These are phyloP conservation scores for Starmerella lactis-condensi DNA, from an alignment of 805 yeast genomes.

Conservation along the genomic window DNA sequence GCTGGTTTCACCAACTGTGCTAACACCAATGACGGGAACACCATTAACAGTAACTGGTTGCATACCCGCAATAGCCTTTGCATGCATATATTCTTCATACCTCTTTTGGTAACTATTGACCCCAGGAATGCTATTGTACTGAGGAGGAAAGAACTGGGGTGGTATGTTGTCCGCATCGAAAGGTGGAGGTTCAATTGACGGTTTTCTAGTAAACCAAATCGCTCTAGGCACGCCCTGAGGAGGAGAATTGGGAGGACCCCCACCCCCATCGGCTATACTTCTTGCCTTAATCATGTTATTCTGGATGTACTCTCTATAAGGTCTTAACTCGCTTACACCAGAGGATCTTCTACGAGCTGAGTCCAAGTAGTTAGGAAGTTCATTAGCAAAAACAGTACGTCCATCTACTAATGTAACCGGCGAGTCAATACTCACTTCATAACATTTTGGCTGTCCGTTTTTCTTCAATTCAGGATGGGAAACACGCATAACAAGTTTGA, in stretches of 20 bases:
- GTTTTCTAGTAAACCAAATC: constrained; percentile 35
- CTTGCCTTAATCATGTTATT: too few species aligned
- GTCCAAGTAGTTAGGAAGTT: constrained; percentile 24
- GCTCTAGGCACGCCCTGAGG: constrained; percentile 25
- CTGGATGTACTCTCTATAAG: constrained; percentile 15
- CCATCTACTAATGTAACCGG: constrained; percentile 72
- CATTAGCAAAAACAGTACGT: constrained; percentile 26
- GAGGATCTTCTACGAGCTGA: neutral
- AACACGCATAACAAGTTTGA: constrained; percentile 67
- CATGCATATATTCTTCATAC: constrained; percentile 10
- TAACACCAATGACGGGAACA: too few species aligned
- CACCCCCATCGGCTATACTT: constrained; percentile 4
- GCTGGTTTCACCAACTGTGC: too few species aligned
- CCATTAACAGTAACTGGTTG: too few species aligned
- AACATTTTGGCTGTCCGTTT: constrained; percentile 56
- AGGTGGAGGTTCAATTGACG: constrained; percentile 46
- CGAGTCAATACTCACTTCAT: constrained; percentile 85
- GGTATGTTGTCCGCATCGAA: constrained; percentile 31
- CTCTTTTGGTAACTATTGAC: constrained; percentile 13
- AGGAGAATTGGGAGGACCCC: constrained; percentile 1
- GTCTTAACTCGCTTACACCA: constrained; percentile 9
- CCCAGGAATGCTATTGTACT: constrained; percentile 12
- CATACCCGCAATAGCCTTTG: constrained; percentile 2
- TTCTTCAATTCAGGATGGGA: constrained; percentile 39
- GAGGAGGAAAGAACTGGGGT: constrained; percentile 23